These are phyloP conservation scores for Fusarium sp. DNA, from an alignment of 2,329 filamentous ascomycete genomes.

Conservation along the genomic window DNA sequence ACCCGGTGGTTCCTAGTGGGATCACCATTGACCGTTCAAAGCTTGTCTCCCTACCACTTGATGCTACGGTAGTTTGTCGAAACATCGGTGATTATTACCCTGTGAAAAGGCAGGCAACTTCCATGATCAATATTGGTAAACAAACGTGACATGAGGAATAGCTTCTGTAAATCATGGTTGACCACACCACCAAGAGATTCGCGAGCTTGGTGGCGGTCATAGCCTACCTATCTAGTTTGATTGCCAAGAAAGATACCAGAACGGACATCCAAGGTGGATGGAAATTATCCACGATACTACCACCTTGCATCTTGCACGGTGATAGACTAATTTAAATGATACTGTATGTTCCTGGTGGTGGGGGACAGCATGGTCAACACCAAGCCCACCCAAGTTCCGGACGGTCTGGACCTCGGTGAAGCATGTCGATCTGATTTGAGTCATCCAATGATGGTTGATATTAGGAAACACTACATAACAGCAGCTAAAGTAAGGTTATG, in stretches of 20 bases:
- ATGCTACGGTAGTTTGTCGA: background rate
- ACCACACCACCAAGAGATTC: constrained; percentile 41
- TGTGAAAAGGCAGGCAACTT: background rate
- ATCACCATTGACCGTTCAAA: background rate
- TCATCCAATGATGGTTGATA: constrained; percentile 31
- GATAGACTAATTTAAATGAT: constrained; percentile 16
- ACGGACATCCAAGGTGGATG: constrained; percentile 21
- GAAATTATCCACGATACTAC: constrained; percentile 17
- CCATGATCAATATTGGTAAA: background rate
- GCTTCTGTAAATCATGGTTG: constrained; percentile 15
- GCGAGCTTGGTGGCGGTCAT: constrained; percentile 38
- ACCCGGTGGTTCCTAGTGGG: background rate
- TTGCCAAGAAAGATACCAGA: constrained; percentile 22
- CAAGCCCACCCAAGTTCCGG: constrained; percentile 32
- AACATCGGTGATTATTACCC: background rate
- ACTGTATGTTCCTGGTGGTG: constrained; percentile 32
- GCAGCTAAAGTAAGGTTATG: constrained; percentile 17
- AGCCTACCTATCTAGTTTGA: constrained; percentile 37
- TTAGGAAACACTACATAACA: constrained; percentile 32
- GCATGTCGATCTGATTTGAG: constrained; percentile 40
- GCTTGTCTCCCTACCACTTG: background rate
- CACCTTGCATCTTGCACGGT: constrained; percentile 31
- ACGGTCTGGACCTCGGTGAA: constrained; percentile 45
- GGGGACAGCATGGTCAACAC: constrained; percentile 25
- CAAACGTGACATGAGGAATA: background rate